Evolutionary conservation across 2,329 filamentous ascomycete genomes (phyloP), one percentile per base, ranked within the genome.

Genomic region (Coleophoma cylindrospora): DNA sequence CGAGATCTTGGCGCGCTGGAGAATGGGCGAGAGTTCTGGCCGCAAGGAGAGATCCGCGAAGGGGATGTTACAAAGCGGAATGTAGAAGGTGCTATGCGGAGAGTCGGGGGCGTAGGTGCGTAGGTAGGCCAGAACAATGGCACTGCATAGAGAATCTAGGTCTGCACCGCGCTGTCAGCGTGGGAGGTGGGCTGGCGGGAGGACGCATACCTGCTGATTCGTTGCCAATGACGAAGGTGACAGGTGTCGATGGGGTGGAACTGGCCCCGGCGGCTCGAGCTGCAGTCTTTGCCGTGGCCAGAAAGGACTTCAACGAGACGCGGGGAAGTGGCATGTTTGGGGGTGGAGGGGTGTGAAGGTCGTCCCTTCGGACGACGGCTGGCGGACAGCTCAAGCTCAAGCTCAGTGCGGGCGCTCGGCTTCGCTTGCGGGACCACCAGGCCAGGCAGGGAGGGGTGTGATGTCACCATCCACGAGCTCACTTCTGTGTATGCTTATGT

Each of bases 131-230:
- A 86, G 81, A 22, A 91, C 68, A 15, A 94, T 69, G 22, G 88
- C 81, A 27, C 82, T 86, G 66, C 86, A 88, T 57, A 94, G 78
- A 2, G 88, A 91, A 69, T 94, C 89, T 49, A 94, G 83, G 59
- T 94, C 89, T 87, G 49, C 15, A 8, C 10, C 15, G 14, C 5
- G 36, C 15, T 15, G 12, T 36, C 34, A 36, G 47, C 45, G 54
- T 37, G 15, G 14, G 7, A 41, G 44, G 22, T 49, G n/a, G 11
- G 1, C 12, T 17, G 3, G 43, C n/a, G 27, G 17, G 36, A 27
- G 21, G 14, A 40, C 36, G 58, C 66, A 55, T 62, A 81, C 83
- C 83, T 50, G 81, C 83, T 19, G 83, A 83, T 65, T 87, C 83
- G 56, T 87, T 87, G 40, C 83, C 83, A 9, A 86, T 73, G 4